Conservation (phyloP, 257 asterid genomes). For the Gentiana macrophylla region DNA sequence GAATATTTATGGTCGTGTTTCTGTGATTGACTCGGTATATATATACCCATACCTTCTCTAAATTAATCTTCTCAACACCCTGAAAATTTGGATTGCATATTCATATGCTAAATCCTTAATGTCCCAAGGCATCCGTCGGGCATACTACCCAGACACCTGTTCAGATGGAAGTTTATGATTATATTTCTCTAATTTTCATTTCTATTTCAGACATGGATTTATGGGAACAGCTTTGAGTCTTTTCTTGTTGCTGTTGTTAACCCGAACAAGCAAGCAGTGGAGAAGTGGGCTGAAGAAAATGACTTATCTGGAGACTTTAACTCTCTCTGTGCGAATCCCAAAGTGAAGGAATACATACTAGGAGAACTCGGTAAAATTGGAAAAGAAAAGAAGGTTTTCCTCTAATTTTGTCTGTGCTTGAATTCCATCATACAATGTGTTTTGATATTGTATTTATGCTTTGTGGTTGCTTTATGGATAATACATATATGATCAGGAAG, state of each 20-base stretch:
- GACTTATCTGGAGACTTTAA: slow-evolving; percentile 52
- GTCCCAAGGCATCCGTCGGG: no score
- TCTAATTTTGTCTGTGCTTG: not conserved
- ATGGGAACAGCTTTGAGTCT: slow-evolving; percentile 91
- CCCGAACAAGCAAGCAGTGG: slow-evolving; percentile 55
- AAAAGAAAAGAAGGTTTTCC: slow-evolving; percentile 68
- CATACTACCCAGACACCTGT: not conserved
- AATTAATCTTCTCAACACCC: no score
- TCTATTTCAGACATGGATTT: slow-evolving; percentile 67
- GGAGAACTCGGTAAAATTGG: slow-evolving; percentile 59
- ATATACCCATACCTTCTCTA: no score
- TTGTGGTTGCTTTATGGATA: no score
- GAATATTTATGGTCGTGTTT: slow-evolving; percentile 51
- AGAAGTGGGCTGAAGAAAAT: slow-evolving; percentile 62
- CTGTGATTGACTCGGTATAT: slow-evolving; percentile 62
- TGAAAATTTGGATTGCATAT: no score
- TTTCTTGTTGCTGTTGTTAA: slow-evolving; percentile 67
- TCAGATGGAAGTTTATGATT: not conserved
- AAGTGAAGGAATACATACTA: slow-evolving; percentile 48
- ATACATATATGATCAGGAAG: no score
- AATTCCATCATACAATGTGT: no score
- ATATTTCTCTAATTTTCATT: not conserved
- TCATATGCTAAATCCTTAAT: no score
- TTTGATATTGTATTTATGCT: no score
- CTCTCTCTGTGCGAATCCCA: slow-evolving; percentile 46